Percentiles rank a stretch among this genome's conserved stretches.
phyloP scores from a whole-genome alignment of 768 basidiomycete genomes.

The Plicaturopsis crispa region DNA sequence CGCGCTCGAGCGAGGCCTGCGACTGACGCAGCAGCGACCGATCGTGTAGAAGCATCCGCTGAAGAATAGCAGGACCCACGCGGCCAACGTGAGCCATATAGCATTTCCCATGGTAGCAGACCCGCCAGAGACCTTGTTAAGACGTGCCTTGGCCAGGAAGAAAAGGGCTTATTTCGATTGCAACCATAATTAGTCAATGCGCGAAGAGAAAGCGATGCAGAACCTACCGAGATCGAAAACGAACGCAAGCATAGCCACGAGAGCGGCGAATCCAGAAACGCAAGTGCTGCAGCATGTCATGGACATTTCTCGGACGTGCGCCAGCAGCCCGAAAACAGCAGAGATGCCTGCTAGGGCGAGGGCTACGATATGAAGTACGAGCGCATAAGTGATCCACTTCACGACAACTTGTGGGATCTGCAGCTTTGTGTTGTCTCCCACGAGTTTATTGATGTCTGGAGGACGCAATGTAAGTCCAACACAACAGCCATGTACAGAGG shows the following conservation, averaged over 20 bases:
- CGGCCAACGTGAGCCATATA: conserved; percentile 85
- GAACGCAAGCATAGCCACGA: conserved; percentile 77
- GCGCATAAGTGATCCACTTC: conserved; percentile 93
- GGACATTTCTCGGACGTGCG: conserved; percentile 81
- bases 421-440: conserved; percentile 58
- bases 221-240: conserved; percentile 86
- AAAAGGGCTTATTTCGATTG: too few relatives aligned
- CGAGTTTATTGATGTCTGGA: conserved; percentile 74
- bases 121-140: conserved; percentile 68
- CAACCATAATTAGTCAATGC: too few relatives aligned
- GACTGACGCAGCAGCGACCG: conserved; percentile 78
- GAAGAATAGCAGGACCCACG: conserved; percentile 83
- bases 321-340: conserved; percentile 77
- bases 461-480: conserved; percentile 6
- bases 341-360: conserved; percentile 65
- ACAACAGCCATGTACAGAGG: conserved; percentile 1
- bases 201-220: too few relatives aligned
- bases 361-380: conserved; percentile 88
- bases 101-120: conserved; percentile 79
- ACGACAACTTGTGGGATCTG: conserved; percentile 77
- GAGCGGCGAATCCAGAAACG: conserved; percentile 74
- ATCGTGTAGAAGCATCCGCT: conserved; percentile 82
- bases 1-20: conserved; percentile 33
- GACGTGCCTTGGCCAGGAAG: conserved; percentile 80
- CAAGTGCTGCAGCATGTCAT: conserved; percentile 80